Evolutionary conservation across 2,329 filamentous ascomycete species (phyloP), one percentile per base, ranked within the genome.

Genomic region (Trichophyton equinum): DNA sequence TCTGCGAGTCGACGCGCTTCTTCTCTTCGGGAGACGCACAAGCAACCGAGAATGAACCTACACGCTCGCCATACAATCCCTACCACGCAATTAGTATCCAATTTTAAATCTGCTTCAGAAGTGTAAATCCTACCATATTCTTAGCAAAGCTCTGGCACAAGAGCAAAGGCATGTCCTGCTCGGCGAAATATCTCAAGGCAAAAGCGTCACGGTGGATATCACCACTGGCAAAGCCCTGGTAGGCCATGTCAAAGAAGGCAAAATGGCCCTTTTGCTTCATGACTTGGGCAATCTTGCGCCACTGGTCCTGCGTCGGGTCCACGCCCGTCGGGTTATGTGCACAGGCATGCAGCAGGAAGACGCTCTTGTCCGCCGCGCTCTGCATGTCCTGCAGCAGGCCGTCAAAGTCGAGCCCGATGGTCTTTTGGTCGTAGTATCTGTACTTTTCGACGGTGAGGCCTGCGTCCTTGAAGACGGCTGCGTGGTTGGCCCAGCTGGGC

Each of bases 181-280:
- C 83, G 74, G 96, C 85, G 75, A 99, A 99, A 82, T 96, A 82
- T 68, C 94, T 86, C 67, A 97, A 83, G 64, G 94, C 89, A 74
- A 92, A 97, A 65, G 94, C 94, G 74, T 99, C 92, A 76, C 86
- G 86, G 81, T 95, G 84, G 66, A 89, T 94, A 78, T 95, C 84
- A 68, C 92, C 92, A 66, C 87, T 94, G 69, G 92, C 92, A 72
- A 99, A 97, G 69, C 92, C 92, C 79, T 99, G 92, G 82, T 99
- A 99, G 66, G 92, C 92, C 91, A 96, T 96, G 77, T 97, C 92
- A 79, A 97, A 99, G 84, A 99, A 96, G 70, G 90, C 86, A 75
- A 87, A 95, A 82, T 97, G 92, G 58, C 82, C 85, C 75, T 88
- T 85, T 73, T 85, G 82, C 83, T 95, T 95, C 76, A 96, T 85